Percentiles rank a stretch among this genome's conserved stretches.
Conservation (phyloP, 2,329 filamentous ascomycete genomes). For the Juglanconis juglandina region DNA sequence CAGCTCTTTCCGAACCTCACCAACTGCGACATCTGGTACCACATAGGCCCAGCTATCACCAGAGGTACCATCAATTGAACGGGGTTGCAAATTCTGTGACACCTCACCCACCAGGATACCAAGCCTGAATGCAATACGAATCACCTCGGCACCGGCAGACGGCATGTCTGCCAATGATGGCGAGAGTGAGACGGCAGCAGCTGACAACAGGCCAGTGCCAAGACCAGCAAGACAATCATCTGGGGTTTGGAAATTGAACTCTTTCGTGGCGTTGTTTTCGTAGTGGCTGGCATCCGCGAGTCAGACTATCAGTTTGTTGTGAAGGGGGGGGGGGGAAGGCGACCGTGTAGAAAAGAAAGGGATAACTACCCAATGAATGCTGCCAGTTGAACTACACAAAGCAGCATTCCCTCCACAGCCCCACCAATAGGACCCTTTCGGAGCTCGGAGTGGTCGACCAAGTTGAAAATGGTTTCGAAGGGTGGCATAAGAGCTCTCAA, state of each 20-base stretch:
- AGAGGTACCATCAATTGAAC: conserved; percentile 14
- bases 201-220: conserved; percentile 42
- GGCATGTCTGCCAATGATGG: conserved; percentile 36
- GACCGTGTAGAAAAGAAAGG: not conserved
- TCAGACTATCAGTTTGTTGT: not conserved
- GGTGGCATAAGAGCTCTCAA: conserved; percentile 30
- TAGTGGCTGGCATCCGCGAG: conserved; percentile 24
- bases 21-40: conserved; percentile 29
- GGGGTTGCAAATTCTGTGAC: conserved; percentile 39
- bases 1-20: conserved; percentile 35
- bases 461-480: conserved; percentile 35
- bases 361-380: conserved; percentile 38
- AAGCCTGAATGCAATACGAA: conserved; percentile 43
- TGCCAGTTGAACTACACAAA: conserved; percentile 37
- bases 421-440: conserved; percentile 39
- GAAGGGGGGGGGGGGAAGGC: too few species aligned
- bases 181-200: conserved; percentile 40
- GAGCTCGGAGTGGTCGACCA: conserved; percentile 32
- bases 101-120: conserved; percentile 41
- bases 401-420: conserved; percentile 42
- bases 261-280: conserved; percentile 23
- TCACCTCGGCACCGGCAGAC: conserved; percentile 36
- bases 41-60: conserved; percentile 41
- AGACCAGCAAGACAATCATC: conserved; percentile 36
- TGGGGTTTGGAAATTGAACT: conserved; percentile 22